These are phyloP conservation scores for Claviceps pazoutovae DNA, from an alignment of 2,329 filamentous ascomycete genomes.

Conservation along the genomic window DNA sequence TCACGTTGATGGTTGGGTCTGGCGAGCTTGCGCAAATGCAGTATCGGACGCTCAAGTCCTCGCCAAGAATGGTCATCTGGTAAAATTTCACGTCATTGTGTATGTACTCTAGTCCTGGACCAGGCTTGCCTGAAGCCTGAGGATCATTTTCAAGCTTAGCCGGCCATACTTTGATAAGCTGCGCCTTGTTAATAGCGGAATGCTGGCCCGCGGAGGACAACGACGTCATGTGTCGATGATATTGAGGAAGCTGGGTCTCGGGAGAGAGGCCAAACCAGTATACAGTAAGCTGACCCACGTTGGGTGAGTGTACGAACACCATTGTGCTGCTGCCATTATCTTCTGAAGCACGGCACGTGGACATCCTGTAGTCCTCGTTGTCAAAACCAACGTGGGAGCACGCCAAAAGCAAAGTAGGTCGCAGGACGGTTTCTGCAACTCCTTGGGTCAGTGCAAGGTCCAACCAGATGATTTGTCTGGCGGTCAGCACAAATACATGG, in stretches of 20 bases:
- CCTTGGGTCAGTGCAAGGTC: constrained; percentile 18
- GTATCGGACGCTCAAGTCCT: constrained; percentile 29
- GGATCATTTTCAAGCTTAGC: constrained; percentile 9
- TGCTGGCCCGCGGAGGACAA: constrained; percentile 10
- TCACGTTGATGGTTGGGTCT: constrained; percentile 13
- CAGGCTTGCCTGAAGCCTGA: constrained; percentile 5
- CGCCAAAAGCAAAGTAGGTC: constrained; percentile 14
- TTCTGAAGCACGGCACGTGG: constrained; percentile 13
- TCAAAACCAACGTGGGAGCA: constrained; percentile 17
- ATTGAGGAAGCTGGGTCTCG: constrained; percentile 18
- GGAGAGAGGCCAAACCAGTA: constrained; percentile 20
- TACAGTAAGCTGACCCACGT: constrained; percentile 17
- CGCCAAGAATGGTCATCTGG: constrained; percentile 29
- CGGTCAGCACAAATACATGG: constrained; percentile 47
- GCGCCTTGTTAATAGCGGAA: constrained; percentile 7
- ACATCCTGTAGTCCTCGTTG: constrained; percentile 16
- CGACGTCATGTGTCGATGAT: constrained; percentile 22
- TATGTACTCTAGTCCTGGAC: constrained; percentile 18
- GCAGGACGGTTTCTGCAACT: constrained; percentile 3
- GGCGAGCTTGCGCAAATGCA: constrained; percentile 19
- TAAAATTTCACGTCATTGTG: constrained; percentile 28
- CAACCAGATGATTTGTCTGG: constrained; percentile 34
- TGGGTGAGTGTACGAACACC: constrained; percentile 21
- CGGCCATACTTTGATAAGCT: constrained; percentile 17
- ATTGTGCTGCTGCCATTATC: constrained; percentile 12